These are phyloP conservation scores for Pythium insidiosum DNA, from an alignment of 352 stramenopile genomes.

Conservation along the genomic window DNA sequence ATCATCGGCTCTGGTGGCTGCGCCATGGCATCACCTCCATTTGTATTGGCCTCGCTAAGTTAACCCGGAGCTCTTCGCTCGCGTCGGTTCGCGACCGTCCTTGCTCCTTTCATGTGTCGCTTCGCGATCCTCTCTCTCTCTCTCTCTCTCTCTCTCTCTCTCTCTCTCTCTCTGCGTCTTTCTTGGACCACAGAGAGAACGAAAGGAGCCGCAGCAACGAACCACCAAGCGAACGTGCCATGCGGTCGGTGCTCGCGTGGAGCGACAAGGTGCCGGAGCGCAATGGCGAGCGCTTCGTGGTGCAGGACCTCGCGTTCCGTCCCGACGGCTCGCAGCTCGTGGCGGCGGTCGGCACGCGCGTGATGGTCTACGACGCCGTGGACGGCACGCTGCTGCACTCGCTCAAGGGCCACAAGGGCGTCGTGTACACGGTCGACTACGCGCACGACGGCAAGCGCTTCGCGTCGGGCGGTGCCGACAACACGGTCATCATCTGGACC, in stretches of 20 bases:
- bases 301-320: constrained; percentile 88
- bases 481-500: constrained; percentile 96
- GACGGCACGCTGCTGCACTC: constrained; percentile 89
- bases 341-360: constrained; percentile 84
- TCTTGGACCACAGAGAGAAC: too few relatives aligned
- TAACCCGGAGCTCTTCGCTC: background rate
- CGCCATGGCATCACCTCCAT: constrained; percentile 1
- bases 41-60: background rate
- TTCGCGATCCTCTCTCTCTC: constrained; percentile 16
- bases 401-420: constrained; percentile 88
- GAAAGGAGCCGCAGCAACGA: too few relatives aligned
- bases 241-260: constrained; percentile 77
- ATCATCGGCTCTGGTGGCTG: background rate
- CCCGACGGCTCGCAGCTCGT: constrained; percentile 87
- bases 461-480: constrained; percentile 89
- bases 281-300: constrained; percentile 79
- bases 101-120: too few relatives aligned
- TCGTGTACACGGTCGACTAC: constrained; percentile 91
- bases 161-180: too few relatives aligned
- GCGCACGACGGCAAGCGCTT: constrained; percentile 88
- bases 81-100: background rate
- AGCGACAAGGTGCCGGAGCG: constrained; percentile 83
- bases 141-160: too few relatives aligned
- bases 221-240: constrained; percentile 14
- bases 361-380: constrained; percentile 90